Conservation (phyloP, 2,329 filamentous ascomycete genomes). For the Monosporascus sp. region DNA sequence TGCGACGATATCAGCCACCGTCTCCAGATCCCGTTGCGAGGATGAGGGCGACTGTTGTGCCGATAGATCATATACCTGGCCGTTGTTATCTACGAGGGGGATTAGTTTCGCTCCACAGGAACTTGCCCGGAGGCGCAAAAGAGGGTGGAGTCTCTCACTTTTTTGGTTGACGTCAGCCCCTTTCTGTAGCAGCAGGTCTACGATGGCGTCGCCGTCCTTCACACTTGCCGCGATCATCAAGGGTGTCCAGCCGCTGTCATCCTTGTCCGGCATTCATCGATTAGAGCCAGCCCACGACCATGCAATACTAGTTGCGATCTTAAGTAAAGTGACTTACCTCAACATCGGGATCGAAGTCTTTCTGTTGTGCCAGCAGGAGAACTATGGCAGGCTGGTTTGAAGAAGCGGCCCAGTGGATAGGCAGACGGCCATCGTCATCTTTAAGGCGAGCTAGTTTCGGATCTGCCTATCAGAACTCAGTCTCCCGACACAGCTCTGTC, state of each 20-base stretch:
- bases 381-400: constrained; percentile 75
- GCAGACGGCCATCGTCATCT: constrained; percentile 83
- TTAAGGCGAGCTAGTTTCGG: constrained; percentile 65
- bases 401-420: constrained; percentile 91
- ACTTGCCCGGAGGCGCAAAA: neutral
- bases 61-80: constrained; percentile 43
- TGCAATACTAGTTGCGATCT: too few relatives aligned
- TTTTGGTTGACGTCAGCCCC: constrained; percentile 69
- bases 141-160: constrained; percentile 37
- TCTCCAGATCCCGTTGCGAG: neutral
- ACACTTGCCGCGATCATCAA: constrained; percentile 78
- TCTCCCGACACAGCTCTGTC: constrained; percentile 16
- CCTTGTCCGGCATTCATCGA: constrained; percentile 28
- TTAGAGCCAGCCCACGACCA: neutral
- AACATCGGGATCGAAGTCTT: constrained; percentile 77
- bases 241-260: constrained; percentile 75
- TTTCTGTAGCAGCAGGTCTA: constrained; percentile 62
- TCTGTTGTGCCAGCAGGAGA: constrained; percentile 61
- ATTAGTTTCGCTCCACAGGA: neutral
- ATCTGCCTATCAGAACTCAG: constrained; percentile 53
- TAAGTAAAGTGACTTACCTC: constrained; percentile 43
- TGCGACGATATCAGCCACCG: constrained; percentile 28
- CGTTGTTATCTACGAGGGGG: constrained; percentile 50
- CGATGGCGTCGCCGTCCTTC: constrained; percentile 63
- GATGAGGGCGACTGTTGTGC: neutral